Percentiles rank a stretch among this genome's conserved stretches.
phyloP scores from a whole-genome alignment of 768 basidiomycete species.

The Porphyrellus cyaneotinctus region DNA sequence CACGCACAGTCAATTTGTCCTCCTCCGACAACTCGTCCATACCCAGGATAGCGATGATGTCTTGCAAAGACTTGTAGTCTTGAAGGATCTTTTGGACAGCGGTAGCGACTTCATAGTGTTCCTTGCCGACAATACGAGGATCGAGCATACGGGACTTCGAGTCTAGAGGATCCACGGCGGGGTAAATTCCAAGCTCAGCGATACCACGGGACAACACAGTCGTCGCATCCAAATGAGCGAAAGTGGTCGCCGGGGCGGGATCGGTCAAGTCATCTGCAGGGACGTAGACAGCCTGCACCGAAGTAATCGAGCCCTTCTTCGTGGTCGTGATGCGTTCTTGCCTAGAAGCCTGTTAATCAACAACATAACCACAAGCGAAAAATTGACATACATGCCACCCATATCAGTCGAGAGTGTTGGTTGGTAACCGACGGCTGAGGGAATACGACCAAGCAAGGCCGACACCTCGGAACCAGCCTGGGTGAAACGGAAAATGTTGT shows the following conservation, averaged over 20 bases:
- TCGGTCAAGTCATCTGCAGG: slow-evolving; percentile 99
- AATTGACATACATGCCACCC: slow-evolving; percentile 87
- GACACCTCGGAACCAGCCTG: slow-evolving; percentile 99
- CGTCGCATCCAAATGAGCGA: slow-evolving; percentile 99
- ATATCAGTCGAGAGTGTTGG: slow-evolving; percentile 99
- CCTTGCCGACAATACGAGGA: slow-evolving; percentile 93
- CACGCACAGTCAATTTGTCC: slow-evolving; percentile 80
- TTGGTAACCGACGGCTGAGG: slow-evolving; percentile 99
- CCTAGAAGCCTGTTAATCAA: slow-evolving; percentile 39
- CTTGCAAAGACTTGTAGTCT: slow-evolving; percentile 95
- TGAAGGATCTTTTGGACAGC: slow-evolving; percentile 97
- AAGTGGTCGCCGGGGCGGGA: slow-evolving; percentile 98
- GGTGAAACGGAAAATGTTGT: slow-evolving; percentile 99
- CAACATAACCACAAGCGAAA: neutral
- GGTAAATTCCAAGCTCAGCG: slow-evolving; percentile 98
- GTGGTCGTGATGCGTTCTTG: slow-evolving; percentile 99
- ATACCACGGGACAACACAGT: slow-evolving; percentile 99
- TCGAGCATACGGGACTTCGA: slow-evolving; percentile 99
- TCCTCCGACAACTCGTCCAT: slow-evolving; percentile 99
- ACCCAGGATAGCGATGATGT: slow-evolving; percentile 99
- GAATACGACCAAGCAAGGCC: slow-evolving; percentile 99
- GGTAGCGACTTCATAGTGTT: slow-evolving; percentile 96
- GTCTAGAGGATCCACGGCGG: slow-evolving; percentile 98
- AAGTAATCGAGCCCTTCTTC: slow-evolving; percentile 99
- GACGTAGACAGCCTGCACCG: slow-evolving; percentile 99